A percentile compares a stretch with the other conserved stretches of the same genome.
Conservation (phyloP, 176 grass and related monocot genomes). For the Oryza officinalis region DNA sequence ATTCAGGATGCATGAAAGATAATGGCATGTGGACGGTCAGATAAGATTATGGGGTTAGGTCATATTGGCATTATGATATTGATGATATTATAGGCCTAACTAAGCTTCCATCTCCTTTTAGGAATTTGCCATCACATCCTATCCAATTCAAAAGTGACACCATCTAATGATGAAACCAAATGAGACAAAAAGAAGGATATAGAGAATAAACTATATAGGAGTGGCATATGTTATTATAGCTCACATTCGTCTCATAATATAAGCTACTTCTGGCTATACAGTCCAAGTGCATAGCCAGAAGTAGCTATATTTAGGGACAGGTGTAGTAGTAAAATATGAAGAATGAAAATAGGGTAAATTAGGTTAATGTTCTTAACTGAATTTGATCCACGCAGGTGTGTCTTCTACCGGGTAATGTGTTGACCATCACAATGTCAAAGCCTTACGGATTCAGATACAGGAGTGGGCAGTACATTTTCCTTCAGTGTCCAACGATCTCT, state of each 20-base stretch:
- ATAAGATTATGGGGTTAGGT: not conserved
- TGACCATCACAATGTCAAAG: conserved; percentile 93
- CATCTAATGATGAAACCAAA: not conserved
- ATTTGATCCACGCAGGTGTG: conserved; percentile 54
- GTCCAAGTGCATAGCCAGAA: too few relatives aligned
- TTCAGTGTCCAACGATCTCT: conserved; percentile 88
- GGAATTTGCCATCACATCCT: not conserved
- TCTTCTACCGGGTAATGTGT: conserved; percentile 81
- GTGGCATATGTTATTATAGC: not conserved
- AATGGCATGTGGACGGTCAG: not conserved
- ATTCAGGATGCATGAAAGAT: not conserved
- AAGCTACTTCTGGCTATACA: too few relatives aligned
- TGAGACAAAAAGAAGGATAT: not conserved
- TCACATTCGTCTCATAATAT: too few relatives aligned
- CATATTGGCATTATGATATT: not conserved
- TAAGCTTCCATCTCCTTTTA: not conserved
- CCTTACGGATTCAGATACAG: conserved; percentile 84
- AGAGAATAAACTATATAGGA: not conserved
- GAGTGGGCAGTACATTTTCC: conserved; percentile 92
- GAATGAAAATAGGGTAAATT: not conserved
- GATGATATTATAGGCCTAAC: not conserved
- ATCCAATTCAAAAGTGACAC: not conserved
- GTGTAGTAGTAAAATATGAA: not conserved
- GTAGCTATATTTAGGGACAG: too few relatives aligned
- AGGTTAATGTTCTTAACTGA: conserved; percentile 12